Evolutionary conservation across 2,329 filamentous ascomycete species (phyloP), one percentile per base, ranked within the genome.

Genomic region (Pseudogymnoascus sp.): DNA sequence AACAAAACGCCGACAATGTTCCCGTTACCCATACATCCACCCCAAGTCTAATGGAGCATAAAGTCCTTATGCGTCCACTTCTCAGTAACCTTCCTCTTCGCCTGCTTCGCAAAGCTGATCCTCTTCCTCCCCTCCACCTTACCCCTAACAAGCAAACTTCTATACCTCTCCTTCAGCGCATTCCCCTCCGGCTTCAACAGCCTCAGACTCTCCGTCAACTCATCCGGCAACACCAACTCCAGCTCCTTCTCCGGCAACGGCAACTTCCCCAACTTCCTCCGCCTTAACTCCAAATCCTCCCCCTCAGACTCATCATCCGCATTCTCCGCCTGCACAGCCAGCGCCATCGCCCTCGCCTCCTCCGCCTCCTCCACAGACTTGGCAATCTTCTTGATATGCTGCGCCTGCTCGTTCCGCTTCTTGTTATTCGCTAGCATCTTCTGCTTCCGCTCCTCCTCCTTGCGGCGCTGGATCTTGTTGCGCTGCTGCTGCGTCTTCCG

Each of bases 1-100:
- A 56, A 34, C 11, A 56, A 56, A 31, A 56, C 50, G 50, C 50
- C 25, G 12, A 56, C 12, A 5, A 56, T 34, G 50, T 34, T 7
- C 6, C 50, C 28, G n/a, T 34, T 18, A 56, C 50, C 50, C 50
- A 18, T 56, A 60, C 59, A 60, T 34, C 34, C 11, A 23, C 2
- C 34, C 16, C 60, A 37, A 42, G 18, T n/a, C 40, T 62, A 74
- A 67, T 73, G 72, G 42, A 74, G 68, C 71, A 73, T 72, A 62
- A 96, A 99, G 75, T 99, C 95, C 82, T 99, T 99, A 80, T 96
- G 90, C 50, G 88, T 86, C 95, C 95, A 99, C 78, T 97, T 99
- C 84, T 97, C 95, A 5, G 91, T 96, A 61, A 87, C 77, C 75
- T 90, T 91, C 69, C 81, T 87, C 82, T 87, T 93, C 67, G 85